These are phyloP conservation scores for Choiromyces venosus DNA, from an alignment of 495 filamentous ascomycete genomes.

Conservation along the genomic window DNA sequence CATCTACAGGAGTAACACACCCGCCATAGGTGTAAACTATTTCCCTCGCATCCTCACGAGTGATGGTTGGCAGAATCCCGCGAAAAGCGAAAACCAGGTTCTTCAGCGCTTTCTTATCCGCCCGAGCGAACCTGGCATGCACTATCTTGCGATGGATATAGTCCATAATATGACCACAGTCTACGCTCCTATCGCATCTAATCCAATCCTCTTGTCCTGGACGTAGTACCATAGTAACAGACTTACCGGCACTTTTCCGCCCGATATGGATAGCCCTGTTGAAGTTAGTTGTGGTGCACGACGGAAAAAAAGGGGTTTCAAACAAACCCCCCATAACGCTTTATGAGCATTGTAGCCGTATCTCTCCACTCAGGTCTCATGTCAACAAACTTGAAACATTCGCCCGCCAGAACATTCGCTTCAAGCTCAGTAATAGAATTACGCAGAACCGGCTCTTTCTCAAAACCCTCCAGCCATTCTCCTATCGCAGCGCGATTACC, in stretches of 20 bases:
- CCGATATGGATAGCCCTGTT: background rate
- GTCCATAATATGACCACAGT: background rate
- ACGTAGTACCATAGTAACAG: background rate
- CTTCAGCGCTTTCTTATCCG: background rate
- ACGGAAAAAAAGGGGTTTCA: background rate
- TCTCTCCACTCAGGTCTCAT: background rate
- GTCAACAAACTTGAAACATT: background rate
- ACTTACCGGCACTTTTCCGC: background rate
- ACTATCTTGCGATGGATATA: background rate
- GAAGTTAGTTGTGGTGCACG: background rate
- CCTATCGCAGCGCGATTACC: background rate
- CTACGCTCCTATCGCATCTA: background rate
- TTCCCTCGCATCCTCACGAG: background rate
- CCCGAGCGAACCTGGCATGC: background rate
- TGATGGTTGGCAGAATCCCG: background rate
- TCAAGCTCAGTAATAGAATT: background rate
- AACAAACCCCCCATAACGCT: background rate
- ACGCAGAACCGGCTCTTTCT: background rate
- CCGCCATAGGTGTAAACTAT: background rate
- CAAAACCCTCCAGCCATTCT: background rate
- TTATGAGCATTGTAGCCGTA: background rate
- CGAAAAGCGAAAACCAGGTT: background rate
- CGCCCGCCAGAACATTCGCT: background rate
- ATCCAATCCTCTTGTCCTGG: background rate
- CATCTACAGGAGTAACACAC: background rate